phyloP scores from a whole-genome alignment of 164 flowering plant genomes.

The Chimonanthus salicifolius region DNA sequence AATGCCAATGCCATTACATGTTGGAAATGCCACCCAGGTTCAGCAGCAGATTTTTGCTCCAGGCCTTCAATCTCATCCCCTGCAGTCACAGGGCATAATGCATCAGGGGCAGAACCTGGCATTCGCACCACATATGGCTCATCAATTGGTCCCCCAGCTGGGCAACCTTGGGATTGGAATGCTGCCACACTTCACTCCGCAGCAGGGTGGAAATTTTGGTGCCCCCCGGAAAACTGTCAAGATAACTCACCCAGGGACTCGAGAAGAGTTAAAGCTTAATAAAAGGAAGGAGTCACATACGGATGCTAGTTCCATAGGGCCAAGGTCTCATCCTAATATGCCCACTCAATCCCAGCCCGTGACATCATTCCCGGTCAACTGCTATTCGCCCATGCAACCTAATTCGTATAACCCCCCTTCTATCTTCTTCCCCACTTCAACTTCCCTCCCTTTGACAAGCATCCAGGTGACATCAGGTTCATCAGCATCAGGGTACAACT shows the following conservation, averaged over 20 bases:
- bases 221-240: constrained; percentile 65
- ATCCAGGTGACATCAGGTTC: constrained; percentile 47
- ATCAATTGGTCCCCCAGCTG: constrained; percentile 60
- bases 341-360: constrained; percentile 73
- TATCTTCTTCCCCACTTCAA: constrained; percentile 33
- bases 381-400: constrained; percentile 29
- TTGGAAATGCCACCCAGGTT: constrained; percentile 58
- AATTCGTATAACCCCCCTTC: constrained; percentile 43
- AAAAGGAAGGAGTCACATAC: constrained; percentile 39
- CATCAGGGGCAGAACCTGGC: constrained; percentile 67
- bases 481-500: constrained; percentile 48
- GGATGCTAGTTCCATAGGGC: constrained; percentile 44
- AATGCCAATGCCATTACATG: constrained; percentile 46
- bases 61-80: constrained; percentile 52
- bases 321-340: constrained; percentile 41
- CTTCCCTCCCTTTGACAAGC: constrained; percentile 46
- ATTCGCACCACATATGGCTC: constrained; percentile 53
- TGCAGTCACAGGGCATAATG: constrained; percentile 26
- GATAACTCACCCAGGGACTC: constrained; percentile 91
- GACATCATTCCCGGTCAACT: constrained; percentile 47
- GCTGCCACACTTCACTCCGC: constrained; percentile 51
- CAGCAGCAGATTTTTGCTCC: constrained; percentile 67
- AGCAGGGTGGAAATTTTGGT: constrained; percentile 52
- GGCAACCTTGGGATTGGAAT: constrained; percentile 55
- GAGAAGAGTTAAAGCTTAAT: constrained; percentile 74